phyloP scores from a whole-genome alignment of 2,329 filamentous ascomycete species.

The Fusarium annulatum region DNA sequence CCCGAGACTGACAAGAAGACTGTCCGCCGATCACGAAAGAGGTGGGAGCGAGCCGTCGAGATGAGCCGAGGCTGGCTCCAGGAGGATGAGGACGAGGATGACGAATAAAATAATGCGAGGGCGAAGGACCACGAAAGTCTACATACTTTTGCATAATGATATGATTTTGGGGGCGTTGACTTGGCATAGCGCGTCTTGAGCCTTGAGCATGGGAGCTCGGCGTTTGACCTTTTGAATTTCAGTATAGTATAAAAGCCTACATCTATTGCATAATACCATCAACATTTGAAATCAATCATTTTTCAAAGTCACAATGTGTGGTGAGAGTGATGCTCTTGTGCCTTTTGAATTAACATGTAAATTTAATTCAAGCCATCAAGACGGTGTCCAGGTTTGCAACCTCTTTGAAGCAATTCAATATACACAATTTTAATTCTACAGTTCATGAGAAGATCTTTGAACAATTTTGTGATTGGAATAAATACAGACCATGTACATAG shows the following conservation, averaged over 20 bases:
- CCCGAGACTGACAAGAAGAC: constrained; percentile 66
- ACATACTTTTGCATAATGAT: constrained; percentile 8
- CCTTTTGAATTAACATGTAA: no score
- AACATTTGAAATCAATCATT: not conserved
- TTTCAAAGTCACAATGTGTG: not conserved
- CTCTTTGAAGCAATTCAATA: not conserved
- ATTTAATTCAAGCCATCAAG: not conserved
- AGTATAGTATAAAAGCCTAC: constrained; percentile 13
- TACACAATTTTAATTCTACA: not conserved
- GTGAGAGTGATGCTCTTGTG: not conserved
- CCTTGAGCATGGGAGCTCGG: constrained; percentile 29
- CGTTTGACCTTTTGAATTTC: constrained; percentile 19
- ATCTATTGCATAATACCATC: constrained; percentile 28
- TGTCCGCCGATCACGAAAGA: constrained; percentile 56
- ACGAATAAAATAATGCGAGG: constrained; percentile 9
- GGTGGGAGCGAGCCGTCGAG: constrained; percentile 68
- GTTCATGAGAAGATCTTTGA: not conserved
- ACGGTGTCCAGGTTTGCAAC: not conserved
- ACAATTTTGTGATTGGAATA: not conserved
- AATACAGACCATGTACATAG: not conserved
- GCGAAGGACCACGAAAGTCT: not conserved
- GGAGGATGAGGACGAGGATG: constrained; percentile 46
- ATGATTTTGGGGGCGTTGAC: constrained; percentile 22
- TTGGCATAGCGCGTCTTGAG: constrained; percentile 30
- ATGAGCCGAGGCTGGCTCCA: constrained; percentile 68